Percentiles rank a stretch among this genome's conserved stretches.
These are phyloP conservation scores for Morella rubra DNA, from an alignment of 306 rosid species.

Conservation along the genomic window DNA sequence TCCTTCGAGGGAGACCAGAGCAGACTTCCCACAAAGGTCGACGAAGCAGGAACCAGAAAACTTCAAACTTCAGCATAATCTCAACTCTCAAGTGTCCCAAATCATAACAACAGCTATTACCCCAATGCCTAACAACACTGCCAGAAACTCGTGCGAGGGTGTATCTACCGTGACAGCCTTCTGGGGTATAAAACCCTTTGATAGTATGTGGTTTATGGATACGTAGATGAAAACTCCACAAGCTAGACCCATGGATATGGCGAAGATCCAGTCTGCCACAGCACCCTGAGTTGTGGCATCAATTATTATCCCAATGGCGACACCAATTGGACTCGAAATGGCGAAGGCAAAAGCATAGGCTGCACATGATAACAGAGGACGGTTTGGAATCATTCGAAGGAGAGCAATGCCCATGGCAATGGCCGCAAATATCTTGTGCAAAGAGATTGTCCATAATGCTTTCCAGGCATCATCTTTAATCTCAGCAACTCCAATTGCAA, in stretches of 20 bases:
- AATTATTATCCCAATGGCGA: constrained; percentile 65
- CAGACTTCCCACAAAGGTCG: constrained; percentile 1
- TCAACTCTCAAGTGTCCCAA: constrained; percentile 73
- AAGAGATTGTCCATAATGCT: constrained; percentile 75
- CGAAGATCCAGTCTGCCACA: constrained; percentile 71
- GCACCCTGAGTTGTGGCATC: constrained; percentile 73
- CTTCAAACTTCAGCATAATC: constrained; percentile 11
- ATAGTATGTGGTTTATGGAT: constrained; percentile 62
- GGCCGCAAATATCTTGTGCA: constrained; percentile 83
- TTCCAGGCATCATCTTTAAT: constrained; percentile 74
- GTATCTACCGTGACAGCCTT: constrained; percentile 39
- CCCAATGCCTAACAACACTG: constrained; percentile 65
- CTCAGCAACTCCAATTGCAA: constrained; percentile 73
- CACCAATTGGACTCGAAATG: constrained; percentile 76
- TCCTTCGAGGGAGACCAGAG: background rate
- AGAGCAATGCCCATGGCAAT: constrained; percentile 90
- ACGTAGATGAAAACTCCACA: constrained; percentile 88
- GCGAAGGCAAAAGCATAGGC: constrained; percentile 71
- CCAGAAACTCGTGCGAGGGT: constrained; percentile 47
- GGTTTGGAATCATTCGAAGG: constrained; percentile 66
- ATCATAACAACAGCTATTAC: constrained; percentile 81
- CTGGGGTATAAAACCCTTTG: constrained; percentile 57
- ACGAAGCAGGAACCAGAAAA: constrained; percentile 1
- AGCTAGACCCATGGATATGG: constrained; percentile 76
- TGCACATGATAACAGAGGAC: constrained; percentile 52